Evolutionary conservation across 2,329 filamentous ascomycete species (phyloP).

Genomic region (Curvularia verruculosa): DNA sequence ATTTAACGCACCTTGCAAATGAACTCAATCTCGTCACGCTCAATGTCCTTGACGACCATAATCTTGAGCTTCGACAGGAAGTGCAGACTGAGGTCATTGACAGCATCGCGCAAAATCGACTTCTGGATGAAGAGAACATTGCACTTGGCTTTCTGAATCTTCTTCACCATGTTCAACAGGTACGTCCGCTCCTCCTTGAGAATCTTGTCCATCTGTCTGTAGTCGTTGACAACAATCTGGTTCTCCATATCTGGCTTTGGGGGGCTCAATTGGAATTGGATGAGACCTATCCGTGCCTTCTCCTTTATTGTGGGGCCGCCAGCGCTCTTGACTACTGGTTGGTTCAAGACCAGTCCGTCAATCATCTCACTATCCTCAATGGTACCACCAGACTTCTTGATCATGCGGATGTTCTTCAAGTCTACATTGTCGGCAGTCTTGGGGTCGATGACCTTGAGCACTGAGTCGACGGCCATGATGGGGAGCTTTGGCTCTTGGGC

Average conservation of each 20-base stretch:
- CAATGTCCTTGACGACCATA: constrained; percentile 94
- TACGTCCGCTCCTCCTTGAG: constrained; percentile 99
- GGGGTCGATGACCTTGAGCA: constrained; percentile 92
- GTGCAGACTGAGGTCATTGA: constrained; percentile 96
- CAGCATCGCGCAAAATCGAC: constrained; percentile 94
- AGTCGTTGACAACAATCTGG: constrained; percentile 98
- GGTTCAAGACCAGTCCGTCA: constrained; percentile 89
- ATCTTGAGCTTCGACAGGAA: constrained; percentile 98
- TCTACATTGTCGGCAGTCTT: constrained; percentile 97
- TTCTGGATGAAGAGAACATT: constrained; percentile 98
- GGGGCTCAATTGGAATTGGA: constrained; percentile 98
- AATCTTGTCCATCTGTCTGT: constrained; percentile 99
- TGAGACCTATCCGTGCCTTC: constrained; percentile 94
- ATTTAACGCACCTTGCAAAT: constrained; percentile 74
- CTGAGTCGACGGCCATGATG: constrained; percentile 97
- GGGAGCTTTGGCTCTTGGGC: constrained; percentile 95
- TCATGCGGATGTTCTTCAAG: constrained; percentile 91
- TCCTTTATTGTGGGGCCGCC: constrained; percentile 92
- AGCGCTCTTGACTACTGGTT: constrained; percentile 90
- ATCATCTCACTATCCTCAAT: constrained; percentile 99
- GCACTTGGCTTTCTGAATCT: constrained; percentile 99
- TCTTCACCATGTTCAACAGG: constrained; percentile 98
- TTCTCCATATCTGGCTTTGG: constrained; percentile 99
- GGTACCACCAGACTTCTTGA: constrained; percentile 97
- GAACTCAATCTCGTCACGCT: constrained; percentile 98